Base-by-base conservation (phyloP, 2,329 filamentous ascomycete genomes). In the Mycosphaerella arachidis region DNA sequence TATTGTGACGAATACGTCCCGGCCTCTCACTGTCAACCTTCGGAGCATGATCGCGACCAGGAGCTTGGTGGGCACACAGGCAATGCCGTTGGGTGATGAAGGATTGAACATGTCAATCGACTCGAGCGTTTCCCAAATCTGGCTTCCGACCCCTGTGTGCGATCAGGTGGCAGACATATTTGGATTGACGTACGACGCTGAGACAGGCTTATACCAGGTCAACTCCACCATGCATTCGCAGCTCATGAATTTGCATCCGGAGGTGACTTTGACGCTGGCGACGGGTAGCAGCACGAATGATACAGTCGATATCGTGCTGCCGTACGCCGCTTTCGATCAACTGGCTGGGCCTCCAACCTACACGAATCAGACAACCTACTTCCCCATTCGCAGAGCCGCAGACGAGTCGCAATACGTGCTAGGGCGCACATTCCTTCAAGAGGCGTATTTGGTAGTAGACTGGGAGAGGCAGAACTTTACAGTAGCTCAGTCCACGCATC, bases 81-180 rank as follows among this genome's bases (percentile, higher is more conserved):
- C 73, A 30, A 65, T 74, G 7, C 70, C 79, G 4, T 68, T 52
- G 27, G 50, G 50, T 10, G 27, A 74, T 4, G 43, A 29, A 16
- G 48, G 35, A 18, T 33, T 45, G 31, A 43, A 37, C 48, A 50
- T 57, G 45, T 40, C 55, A n/a, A 68, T 78, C 29, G 75, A 78
- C 63, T 76, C 75, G 4, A 74, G 74, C 6, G 70, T 77, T 4
- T 66, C 76, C 0, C 69, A 77, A 31, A 64, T 78, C 6, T 78
- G 75, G 74, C 67, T 78, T 1, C 76, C 76, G 1, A 20, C 56
- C 0, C 56, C 62, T 24, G 71, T 76, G 27, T 78, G 77, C 61
- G 67, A 73, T 18, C 66, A 67, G 13, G 76, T 78, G 59, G 75
- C 74, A 61, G 18, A 64, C 18, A 71, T 70, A 6, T 77, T 78